Conservation (phyloP, 495 filamentous ascomycete species). For the Hyaloscypha finlandica region DNA sequence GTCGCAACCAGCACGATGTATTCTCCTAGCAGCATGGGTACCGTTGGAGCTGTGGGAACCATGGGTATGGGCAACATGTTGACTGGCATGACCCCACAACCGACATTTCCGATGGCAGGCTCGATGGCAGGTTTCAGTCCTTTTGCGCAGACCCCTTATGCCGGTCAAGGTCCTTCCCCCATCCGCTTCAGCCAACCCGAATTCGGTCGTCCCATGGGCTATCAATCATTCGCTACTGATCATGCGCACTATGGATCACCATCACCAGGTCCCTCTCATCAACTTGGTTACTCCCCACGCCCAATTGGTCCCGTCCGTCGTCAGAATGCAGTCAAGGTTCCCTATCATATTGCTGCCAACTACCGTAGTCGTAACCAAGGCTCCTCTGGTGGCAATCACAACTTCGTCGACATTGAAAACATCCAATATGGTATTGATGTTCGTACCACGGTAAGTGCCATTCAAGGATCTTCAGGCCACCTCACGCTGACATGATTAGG, state of each 20-base stretch:
- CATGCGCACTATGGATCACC: background rate
- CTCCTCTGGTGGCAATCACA: conserved; percentile 44
- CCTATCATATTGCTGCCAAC: background rate
- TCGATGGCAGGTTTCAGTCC: background rate
- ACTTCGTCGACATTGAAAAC: conserved; percentile 68
- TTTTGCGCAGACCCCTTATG: background rate
- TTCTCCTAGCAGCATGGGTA: background rate
- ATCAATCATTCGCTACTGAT: background rate
- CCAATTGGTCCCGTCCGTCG: conserved; percentile 11
- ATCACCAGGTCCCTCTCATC: background rate
- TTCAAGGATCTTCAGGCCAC: conserved; percentile 23
- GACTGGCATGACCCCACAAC: background rate
- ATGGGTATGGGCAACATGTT: background rate
- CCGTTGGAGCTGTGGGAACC: background rate
- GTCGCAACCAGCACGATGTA: background rate
- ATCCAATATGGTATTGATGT: conserved; percentile 70
- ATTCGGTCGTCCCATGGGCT: background rate
- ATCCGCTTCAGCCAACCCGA: background rate
- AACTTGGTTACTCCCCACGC: background rate
- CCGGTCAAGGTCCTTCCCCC: background rate
- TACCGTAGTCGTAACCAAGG: conserved; percentile 31
- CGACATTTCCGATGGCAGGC: background rate
- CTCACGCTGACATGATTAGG: conserved; percentile 48
- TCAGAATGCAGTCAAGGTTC: conserved; percentile 14
- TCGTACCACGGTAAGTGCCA: conserved; percentile 66